Evolutionary conservation across 768 basidiomycete species (phyloP), one percentile per base, ranked within the genome.

Genomic region (Pleurotus salmoneostramineus): DNA sequence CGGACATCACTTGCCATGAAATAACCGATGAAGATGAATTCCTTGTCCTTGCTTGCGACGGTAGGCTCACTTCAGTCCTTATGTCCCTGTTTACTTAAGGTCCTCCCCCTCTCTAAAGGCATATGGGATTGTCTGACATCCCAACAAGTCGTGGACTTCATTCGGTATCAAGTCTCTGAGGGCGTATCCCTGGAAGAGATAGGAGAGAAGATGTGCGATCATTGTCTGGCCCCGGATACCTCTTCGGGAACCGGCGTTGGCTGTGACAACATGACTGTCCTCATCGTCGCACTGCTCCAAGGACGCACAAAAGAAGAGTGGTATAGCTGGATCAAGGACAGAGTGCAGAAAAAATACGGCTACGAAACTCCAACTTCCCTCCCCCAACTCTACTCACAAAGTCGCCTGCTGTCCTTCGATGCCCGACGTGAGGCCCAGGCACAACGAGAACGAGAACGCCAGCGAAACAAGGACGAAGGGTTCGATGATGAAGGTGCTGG

Each of bases 211-310:
- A 86, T 98, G 63, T 96, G 95, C 72, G 89, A 93, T 59, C 88
- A 90, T 63, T 98, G 97, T 67, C 81, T 98, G 48, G 95, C 97
- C 21, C 95, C 95, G 1, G 94, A 97, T 69, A 91, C 92, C 1
- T 88, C 89, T 21, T 90, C 90, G 36, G 92, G 91, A 49, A 85
- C 85, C 45, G 97, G 97, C 10, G 92, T 98, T 61, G 97, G 97
- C 15, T 98, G 96, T 70, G 97, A 99, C 75, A 98, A 99, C 76
- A 99, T 99, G 97, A 99, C 97, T 0, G 77, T 97, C 50, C 81
- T 98, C 63, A 83, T 99, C 54, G 82, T 98, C 58, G 97, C 93
- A 5, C 71, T 99, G 46, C 81, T 95, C 34, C 82, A 90, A 61
- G 95, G 92, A 42, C 85, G 86, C 59, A 91, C 93, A n/a, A 84